phyloP scores from a whole-genome alignment of 2,329 filamentous ascomycete species.

The Aspergillus sp. region DNA sequence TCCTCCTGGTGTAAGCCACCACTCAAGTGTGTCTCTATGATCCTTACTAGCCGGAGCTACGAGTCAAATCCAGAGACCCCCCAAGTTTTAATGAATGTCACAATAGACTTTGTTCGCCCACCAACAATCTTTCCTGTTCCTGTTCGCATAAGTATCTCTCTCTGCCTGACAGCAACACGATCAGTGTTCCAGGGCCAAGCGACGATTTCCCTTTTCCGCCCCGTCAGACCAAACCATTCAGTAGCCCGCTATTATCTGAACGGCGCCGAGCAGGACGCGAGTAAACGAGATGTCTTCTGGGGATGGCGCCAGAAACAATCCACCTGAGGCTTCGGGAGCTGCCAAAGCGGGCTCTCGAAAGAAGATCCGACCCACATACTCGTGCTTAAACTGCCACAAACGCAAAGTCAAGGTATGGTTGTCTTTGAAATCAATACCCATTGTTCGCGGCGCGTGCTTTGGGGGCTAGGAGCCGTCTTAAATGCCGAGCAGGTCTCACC shows the following conservation, averaged over 20 bases:
- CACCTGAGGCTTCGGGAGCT: neutral
- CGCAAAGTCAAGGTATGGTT: slow-evolving; percentile 36
- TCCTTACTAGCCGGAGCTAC: slow-evolving; percentile 2
- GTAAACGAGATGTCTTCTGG: neutral
- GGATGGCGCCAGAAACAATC: neutral
- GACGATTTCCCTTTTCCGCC: neutral
- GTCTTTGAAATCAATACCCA: neutral
- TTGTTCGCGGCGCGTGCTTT: neutral
- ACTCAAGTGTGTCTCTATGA: slow-evolving; percentile 4
- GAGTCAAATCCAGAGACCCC: neutral
- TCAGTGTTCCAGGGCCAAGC: neutral
- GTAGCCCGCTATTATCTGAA: neutral
- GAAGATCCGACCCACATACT: slow-evolving; percentile 34
- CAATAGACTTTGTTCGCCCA: slow-evolving; percentile 8
- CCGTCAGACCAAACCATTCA: neutral
- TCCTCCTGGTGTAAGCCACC: slow-evolving; percentile 8
- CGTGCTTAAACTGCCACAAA: slow-evolving; percentile 34
- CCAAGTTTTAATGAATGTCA: neutral
- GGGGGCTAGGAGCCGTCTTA: neutral
- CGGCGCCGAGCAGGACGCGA: neutral
- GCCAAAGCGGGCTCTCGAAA: slow-evolving; percentile 20
- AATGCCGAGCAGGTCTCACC: neutral
- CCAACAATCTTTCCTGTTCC: neutral
- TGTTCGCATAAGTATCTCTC: neutral
- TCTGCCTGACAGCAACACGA: slow-evolving; percentile 1